Percentiles rank a stretch among this genome's conserved stretches.
Evolutionary conservation across 169 alveolate genomes (phyloP).

Genomic region (Besnoitia besnoiti): DNA sequence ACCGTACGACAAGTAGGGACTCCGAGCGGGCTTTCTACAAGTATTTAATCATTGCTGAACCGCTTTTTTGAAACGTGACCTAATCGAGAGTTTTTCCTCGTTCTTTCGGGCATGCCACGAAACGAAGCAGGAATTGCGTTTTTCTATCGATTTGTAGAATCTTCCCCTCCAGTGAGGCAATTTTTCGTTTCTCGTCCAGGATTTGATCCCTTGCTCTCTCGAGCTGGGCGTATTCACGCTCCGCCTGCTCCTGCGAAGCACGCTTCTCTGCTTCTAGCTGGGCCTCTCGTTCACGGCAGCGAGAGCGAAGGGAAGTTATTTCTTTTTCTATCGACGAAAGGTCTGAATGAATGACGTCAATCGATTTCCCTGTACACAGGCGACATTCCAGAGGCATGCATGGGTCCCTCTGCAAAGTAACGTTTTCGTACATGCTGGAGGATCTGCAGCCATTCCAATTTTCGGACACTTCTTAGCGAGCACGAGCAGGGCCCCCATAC

Average conservation of each 20-base stretch:
- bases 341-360: background rate
- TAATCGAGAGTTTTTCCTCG: too few relatives aligned
- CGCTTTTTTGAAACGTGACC: too few relatives aligned
- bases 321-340: background rate
- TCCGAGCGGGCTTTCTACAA: too few relatives aligned
- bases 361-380: background rate
- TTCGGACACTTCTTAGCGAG: too few relatives aligned
- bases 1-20: too few relatives aligned
- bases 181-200: background rate
- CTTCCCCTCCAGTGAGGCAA: conserved; percentile 6
- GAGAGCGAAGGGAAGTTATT: background rate
- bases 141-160: background rate
- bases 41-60: too few relatives aligned
- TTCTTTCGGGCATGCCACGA: background rate
- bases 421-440: too few relatives aligned
- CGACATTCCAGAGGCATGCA: too few relatives aligned
- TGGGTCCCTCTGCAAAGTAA: too few relatives aligned
- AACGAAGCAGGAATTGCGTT: background rate
- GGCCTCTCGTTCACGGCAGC: background rate
- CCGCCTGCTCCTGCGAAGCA: background rate
- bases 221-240: background rate
- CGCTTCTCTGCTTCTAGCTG: background rate
- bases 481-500: too few relatives aligned
- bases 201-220: background rate
- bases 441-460: too few relatives aligned